phyloP scores from a whole-genome alignment of 257 asterid genomes.

The Solanum raphanifolium region DNA sequence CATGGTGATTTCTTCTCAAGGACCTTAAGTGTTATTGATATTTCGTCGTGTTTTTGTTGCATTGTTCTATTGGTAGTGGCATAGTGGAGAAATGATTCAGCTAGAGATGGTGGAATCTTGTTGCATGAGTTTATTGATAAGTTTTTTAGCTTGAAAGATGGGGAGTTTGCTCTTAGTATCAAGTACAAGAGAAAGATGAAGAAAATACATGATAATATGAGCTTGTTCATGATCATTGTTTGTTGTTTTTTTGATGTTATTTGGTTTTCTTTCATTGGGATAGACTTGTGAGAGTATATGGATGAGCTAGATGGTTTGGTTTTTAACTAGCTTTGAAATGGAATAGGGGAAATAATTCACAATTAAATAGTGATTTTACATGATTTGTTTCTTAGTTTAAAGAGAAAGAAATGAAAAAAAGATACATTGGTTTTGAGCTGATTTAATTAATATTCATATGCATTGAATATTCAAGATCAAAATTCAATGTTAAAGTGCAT shows the following conservation, averaged over 20 bases:
- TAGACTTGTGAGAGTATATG: not conserved
- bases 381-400: not conserved
- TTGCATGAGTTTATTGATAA: constrained; percentile 6
- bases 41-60: constrained; percentile 17
- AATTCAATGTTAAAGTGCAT: not conserved
- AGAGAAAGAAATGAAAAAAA: not conserved
- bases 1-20: constrained; percentile 27
- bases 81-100: constrained; percentile 24
- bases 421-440: not conserved
- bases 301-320: not conserved
- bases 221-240: not conserved
- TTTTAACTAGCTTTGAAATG: not conserved
- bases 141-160: constrained; percentile 1
- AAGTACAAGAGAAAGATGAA: not conserved
- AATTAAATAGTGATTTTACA: not conserved
- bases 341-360: not conserved
- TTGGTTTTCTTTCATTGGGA: not conserved
- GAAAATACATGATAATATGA: not conserved
- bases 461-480: not conserved
- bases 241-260: constrained; percentile 7
- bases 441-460: not conserved
- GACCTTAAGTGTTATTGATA: constrained; percentile 11
- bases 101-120: constrained; percentile 22
- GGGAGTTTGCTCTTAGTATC: not conserved
- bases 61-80: constrained; percentile 13